Percentiles rank a stretch among this genome's conserved stretches.
phyloP scores from a whole-genome alignment of 2,329 filamentous ascomycete species.

The Ascochyta lentis region DNA sequence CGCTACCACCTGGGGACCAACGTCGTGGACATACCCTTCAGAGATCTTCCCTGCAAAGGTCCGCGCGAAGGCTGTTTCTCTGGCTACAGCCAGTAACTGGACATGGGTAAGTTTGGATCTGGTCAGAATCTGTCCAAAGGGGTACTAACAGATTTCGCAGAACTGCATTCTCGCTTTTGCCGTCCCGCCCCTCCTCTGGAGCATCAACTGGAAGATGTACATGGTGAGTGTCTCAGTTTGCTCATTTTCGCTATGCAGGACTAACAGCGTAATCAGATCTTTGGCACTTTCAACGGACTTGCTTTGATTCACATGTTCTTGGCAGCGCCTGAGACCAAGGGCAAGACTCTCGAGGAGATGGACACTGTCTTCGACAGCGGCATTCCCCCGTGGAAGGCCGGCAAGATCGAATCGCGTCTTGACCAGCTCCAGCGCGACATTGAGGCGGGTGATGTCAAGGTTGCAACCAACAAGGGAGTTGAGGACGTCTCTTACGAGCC shows the following conservation, averaged over 20 bases:
- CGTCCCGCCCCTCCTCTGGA: conserved; percentile 51
- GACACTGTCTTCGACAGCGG: conserved; percentile 49
- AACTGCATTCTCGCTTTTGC: conserved; percentile 51
- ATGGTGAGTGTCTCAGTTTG: conserved; percentile 29
- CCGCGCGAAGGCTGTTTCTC: conserved; percentile 51
- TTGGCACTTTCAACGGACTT: conserved; percentile 48
- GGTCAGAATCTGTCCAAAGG: conserved; percentile 45
- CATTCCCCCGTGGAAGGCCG: conserved; percentile 45
- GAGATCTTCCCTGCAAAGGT: conserved; percentile 51
- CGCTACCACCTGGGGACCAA: conserved; percentile 51
- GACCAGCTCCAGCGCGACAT: conserved; percentile 46
- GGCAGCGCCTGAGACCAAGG: conserved; percentile 50
- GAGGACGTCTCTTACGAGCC: conserved; percentile 27
- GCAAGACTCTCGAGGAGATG: conserved; percentile 52
- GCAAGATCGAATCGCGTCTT: conserved; percentile 39
- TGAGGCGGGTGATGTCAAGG: conserved; percentile 45
- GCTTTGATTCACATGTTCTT: conserved; percentile 51
- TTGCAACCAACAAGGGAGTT: conserved; percentile 18
- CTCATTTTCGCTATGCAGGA: neutral
- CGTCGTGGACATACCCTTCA: conserved; percentile 47
- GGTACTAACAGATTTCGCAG: conserved; percentile 23
- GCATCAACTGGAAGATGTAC: conserved; percentile 54
- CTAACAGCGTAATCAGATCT: conserved; percentile 26
- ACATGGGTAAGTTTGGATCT: conserved; percentile 30
- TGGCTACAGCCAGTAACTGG: conserved; percentile 50